Evolutionary conservation across 108 stramenopile species (phyloP).

Genomic region (Bacterosira constricta): DNA sequence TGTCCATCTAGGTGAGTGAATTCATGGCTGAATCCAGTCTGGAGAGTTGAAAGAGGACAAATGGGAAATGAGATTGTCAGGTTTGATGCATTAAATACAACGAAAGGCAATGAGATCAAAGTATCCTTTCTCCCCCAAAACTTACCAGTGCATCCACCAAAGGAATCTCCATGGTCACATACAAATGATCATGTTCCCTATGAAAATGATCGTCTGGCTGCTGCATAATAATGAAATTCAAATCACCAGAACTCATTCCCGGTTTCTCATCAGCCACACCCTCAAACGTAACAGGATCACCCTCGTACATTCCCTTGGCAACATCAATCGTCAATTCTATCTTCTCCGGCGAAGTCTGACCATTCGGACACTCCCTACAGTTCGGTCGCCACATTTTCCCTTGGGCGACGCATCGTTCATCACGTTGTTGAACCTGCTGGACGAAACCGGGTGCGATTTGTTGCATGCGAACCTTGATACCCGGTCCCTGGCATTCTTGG

Average conservation of each 20-base stretch:
- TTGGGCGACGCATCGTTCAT: conserved; percentile 91
- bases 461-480: conserved; percentile 84
- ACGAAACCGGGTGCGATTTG: conserved; percentile 99
- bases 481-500: conserved; percentile 92
- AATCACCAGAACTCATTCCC: conserved; percentile 82
- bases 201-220: conserved; percentile 56
- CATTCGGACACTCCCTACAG: conserved; percentile 90
- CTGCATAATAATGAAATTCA: conserved; percentile 77
- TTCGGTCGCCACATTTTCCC: conserved; percentile 92
- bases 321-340: conserved; percentile 93
- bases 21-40: conserved; percentile 83
- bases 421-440: conserved; percentile 93
- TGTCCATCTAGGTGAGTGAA: conserved; percentile 84
- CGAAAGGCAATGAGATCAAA: background rate
- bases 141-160: conserved; percentile 91
- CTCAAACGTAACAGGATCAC: conserved; percentile 89
- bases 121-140: too few species aligned
- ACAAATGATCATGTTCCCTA: conserved; percentile 87
- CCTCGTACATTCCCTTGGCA: conserved; percentile 77
- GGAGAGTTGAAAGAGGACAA: background rate
- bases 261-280: conserved; percentile 90
- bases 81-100: background rate
- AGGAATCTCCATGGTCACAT: conserved; percentile 85
- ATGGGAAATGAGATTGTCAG: background rate
- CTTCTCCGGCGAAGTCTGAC: conserved; percentile 91